phyloP scores from a whole-genome alignment of 179 eudicot genomes.

The Nepenthes alata region DNA sequence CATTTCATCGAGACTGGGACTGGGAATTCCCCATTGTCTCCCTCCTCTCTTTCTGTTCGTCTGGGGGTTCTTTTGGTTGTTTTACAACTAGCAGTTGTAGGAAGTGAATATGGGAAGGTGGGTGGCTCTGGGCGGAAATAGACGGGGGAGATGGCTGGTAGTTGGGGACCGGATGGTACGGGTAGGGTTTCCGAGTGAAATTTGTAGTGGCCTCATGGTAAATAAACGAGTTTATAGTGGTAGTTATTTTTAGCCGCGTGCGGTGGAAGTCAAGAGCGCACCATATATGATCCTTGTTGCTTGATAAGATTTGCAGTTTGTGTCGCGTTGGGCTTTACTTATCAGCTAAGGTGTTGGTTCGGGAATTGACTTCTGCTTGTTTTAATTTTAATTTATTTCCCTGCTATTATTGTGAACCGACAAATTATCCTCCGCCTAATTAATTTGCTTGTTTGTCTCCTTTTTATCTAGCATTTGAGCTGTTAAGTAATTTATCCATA shows the following conservation, averaged over 20 bases:
- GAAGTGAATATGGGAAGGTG: too few species aligned
- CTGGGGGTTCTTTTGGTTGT: too few species aligned
- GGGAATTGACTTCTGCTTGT: slow-evolving; percentile 94
- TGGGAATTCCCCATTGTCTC: slow-evolving; percentile 13
- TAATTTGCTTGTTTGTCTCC: too few species aligned
- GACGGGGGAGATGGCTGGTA: slow-evolving; percentile 1
- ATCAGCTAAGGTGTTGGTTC: slow-evolving; percentile 62
- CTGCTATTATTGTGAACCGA: too few species aligned
- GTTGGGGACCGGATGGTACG: background rate
- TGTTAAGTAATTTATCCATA: too few species aligned
- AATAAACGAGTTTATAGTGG: background rate
- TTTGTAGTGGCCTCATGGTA: background rate
- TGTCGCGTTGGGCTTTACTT: slow-evolving; percentile 2
- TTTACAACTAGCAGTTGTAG: too few species aligned
- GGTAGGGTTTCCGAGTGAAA: background rate
- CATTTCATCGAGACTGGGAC: background rate
- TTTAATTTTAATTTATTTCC: background rate
- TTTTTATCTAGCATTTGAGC: too few species aligned
- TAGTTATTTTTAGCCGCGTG: background rate
- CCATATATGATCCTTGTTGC: slow-evolving; percentile 61
- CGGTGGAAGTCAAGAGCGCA: slow-evolving; percentile 99
- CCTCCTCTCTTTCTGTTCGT: slow-evolving; percentile 1
- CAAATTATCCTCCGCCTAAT: too few species aligned
- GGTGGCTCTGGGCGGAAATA: background rate
- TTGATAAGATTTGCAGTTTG: background rate